Conservation (phyloP, 345 rosid species). For the Eucalyptus regnans region DNA sequence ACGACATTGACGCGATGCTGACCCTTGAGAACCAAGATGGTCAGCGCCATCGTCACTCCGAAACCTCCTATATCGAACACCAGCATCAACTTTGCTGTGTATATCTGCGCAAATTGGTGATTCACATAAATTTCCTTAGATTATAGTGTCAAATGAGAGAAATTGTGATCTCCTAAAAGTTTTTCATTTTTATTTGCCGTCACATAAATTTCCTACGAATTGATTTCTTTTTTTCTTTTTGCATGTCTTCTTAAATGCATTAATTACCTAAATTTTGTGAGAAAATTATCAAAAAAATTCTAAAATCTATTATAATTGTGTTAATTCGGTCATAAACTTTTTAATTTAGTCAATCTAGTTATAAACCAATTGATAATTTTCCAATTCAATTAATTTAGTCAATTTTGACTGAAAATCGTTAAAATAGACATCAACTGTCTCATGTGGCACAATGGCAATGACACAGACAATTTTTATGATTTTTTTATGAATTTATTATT, state of each 20-base stretch:
- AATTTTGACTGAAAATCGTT: accelerated
- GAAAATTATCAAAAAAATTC: not conserved
- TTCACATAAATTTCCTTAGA: not conserved
- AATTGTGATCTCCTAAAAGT: not conserved
- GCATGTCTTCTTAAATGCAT: not conserved
- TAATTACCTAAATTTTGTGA: not conserved
- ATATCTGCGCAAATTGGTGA: conserved; percentile 3
- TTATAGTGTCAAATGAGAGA: not conserved
- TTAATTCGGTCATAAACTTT: accelerated
- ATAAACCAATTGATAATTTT: too few species aligned
- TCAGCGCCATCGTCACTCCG: conserved; percentile 4
- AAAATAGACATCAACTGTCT: not conserved
- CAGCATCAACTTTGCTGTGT: conserved; percentile 13
- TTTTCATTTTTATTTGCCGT: not conserved
- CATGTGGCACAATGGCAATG: not conserved
- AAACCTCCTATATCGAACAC: conserved; percentile 24
- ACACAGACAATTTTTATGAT: too few species aligned
- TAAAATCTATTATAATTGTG: too few species aligned
- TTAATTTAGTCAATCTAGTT: not conserved
- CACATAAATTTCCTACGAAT: too few species aligned
- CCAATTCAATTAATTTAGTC: not conserved
- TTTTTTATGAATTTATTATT: too few species aligned
- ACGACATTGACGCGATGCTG: conserved; percentile 8
- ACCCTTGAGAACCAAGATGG: conserved; percentile 3
- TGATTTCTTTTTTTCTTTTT: not conserved